Evolutionary conservation across 345 rosid species (phyloP), one percentile per base, ranked within the genome.

Genomic region (Ailanthus altissimus): DNA sequence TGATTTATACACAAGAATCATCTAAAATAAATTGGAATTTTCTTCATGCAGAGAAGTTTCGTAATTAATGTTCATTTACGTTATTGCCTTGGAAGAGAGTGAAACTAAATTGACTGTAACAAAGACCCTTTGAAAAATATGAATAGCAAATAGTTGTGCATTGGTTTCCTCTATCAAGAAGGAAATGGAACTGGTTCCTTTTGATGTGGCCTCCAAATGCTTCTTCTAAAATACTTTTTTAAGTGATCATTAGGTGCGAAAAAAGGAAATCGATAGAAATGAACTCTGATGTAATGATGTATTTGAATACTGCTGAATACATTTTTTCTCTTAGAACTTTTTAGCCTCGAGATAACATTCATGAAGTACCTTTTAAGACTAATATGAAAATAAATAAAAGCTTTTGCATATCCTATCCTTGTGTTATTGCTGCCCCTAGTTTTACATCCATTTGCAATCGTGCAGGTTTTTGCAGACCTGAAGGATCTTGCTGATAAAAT

Each of bases 381-480:
- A 5, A 4, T 12, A 20, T 50, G 23, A 46, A 38, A 18, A 10
- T 61, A 45, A 15, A 0, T 3, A n/a, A 20, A 5, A 57, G 28
- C 6, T 20, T 36, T 51, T 20, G 20, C 42, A 36, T 40, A 61
- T 23, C 10, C 20, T 28, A 56, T 78, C 9, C 16, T 71, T 36
- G 12, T 60, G 32, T n/a, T 76, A 26, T n/a, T 20, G 64, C 36
- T 69, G 59, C 58, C 56, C 43, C 32, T 71, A 9, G 67, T 56
- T 38, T 11, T 2, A 51, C 20, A 13, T 61, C 58, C 46, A 49
- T 45, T 18, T 56, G 40, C 68, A 47, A 80, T 79, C 51, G 4
- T 83, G 47, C 73, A 95, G 99, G 98, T 93, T 25, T 92, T 92
- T 83, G 87, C 98, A 21, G 90, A 92, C 79, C 80, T 93, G 43